Evolutionary conservation across 345 rosid genomes (phyloP).

Genomic region (Citrus trifoliata): DNA sequence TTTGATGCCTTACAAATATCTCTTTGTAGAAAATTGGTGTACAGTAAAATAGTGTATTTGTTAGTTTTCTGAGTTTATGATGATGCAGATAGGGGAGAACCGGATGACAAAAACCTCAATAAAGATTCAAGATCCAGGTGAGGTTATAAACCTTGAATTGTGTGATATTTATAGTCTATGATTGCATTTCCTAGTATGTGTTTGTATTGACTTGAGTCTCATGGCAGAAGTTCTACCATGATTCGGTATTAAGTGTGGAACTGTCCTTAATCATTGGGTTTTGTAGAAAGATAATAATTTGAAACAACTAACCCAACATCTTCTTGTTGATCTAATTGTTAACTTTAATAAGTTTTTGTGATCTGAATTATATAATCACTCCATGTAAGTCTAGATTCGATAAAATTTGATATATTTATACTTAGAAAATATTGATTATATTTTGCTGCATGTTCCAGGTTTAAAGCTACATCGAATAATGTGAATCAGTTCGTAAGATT

Average conservation of each 20-base stretch:
- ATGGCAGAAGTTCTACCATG: not conserved
- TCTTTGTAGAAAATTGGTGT: not conserved
- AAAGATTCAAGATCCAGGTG: slow-evolving; percentile 29
- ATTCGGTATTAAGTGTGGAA: not conserved
- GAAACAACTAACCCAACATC: not conserved
- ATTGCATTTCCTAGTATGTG: not conserved
- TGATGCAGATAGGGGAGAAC: slow-evolving; percentile 34
- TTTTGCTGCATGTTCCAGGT: slow-evolving; percentile 29
- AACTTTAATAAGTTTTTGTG: not conserved
- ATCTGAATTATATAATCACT: not conserved
- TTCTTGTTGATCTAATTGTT: not conserved
- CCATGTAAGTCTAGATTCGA: not conserved
- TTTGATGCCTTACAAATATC: not conserved
- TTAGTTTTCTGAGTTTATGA: slow-evolving; percentile 10
- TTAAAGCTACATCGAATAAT: slow-evolving; percentile 9
- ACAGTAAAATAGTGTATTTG: not conserved
- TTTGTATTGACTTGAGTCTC: not conserved
- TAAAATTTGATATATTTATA: not conserved
- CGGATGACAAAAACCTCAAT: slow-evolving; percentile 22
- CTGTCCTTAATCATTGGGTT: not conserved
- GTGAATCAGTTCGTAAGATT: slow-evolving; percentile 55
- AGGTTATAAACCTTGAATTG: slow-evolving; percentile 16
- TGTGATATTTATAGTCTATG: not conserved
- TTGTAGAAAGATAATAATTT: not conserved
- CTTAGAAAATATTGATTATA: not conserved